Percentiles rank a stretch among this genome's conserved stretches.
Conservation (phyloP, 163 green algal genomes). For the Prototheca stagnorum region DNA sequence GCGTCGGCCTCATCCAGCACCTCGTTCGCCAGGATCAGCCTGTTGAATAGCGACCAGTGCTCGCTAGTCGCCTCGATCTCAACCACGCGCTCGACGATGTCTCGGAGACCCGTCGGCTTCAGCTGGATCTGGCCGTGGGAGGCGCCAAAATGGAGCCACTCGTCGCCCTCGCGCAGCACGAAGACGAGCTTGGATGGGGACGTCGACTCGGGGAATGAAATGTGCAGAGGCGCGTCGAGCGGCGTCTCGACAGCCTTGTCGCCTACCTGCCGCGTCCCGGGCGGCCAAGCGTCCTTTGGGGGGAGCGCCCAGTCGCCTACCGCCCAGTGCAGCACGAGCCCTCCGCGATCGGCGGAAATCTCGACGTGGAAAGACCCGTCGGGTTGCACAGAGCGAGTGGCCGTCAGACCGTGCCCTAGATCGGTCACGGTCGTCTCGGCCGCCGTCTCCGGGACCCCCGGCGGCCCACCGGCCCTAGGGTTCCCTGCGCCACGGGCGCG, state of each 20-base stretch:
- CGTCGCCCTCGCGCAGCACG: constrained; percentile 46
- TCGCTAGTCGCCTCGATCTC: constrained; percentile 28
- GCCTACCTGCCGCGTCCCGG: constrained; percentile 27
- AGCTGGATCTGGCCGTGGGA: constrained; percentile 23
- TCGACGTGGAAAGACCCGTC: too few species aligned
- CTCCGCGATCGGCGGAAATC: too few species aligned
- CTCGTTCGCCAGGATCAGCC: constrained; percentile 39
- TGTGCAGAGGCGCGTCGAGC: background rate
- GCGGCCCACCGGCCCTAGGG: too few species aligned
- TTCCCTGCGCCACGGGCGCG: too few species aligned
- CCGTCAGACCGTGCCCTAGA: too few species aligned
- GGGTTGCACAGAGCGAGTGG: too few species aligned
- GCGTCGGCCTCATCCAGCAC: constrained; percentile 32
- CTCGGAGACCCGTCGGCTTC: background rate
- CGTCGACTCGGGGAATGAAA: background rate
- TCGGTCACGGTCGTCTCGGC: too few species aligned
- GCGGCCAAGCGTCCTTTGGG: constrained; percentile 14
- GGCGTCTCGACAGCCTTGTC: constrained; percentile 50
- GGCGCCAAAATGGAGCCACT: constrained; percentile 40
- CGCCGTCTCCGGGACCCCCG: too few species aligned
- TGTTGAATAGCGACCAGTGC: constrained; percentile 44
- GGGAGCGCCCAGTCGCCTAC: constrained; percentile 44
- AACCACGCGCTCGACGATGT: background rate
- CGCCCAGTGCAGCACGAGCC: constrained; percentile 57
- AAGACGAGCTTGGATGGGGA: constrained; percentile 35